Evolutionary conservation across 2,329 filamentous ascomycete genomes (phyloP).

Genomic region (Tolypocladium tundrense): DNA sequence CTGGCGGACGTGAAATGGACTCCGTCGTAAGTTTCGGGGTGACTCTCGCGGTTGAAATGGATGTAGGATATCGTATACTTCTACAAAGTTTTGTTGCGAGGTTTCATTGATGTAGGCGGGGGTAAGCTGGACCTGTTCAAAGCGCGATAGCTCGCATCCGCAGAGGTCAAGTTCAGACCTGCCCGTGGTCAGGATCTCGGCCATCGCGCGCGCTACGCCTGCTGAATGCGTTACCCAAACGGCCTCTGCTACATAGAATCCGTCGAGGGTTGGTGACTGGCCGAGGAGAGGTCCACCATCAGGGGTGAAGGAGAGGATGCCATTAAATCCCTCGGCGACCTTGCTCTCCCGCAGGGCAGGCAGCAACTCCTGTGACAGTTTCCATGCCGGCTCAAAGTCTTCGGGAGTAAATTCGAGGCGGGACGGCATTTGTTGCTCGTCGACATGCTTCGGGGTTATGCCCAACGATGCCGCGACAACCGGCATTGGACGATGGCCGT

Average conservation of each 20-base stretch:
- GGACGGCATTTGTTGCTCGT: conserved; percentile 54
- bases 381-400: conserved; percentile 52
- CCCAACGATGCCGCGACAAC: conserved; percentile 44
- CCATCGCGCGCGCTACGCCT: conserved; percentile 50
- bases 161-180: conserved; percentile 44
- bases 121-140: conserved; percentile 50
- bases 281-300: conserved; percentile 52
- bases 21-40: conserved; percentile 47
- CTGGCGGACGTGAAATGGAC: conserved; percentile 46
- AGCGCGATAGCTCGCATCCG: conserved; percentile 50
- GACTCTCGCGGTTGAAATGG: conserved; percentile 47
- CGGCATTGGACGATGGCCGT: conserved; percentile 53
- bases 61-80: conserved; percentile 56
- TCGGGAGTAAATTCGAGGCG: conserved; percentile 47
- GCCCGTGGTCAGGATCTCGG: conserved; percentile 46
- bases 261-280: conserved; percentile 45
- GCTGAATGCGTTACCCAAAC: conserved; percentile 59
- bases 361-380: conserved; percentile 41
- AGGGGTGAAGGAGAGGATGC: conserved; percentile 56
- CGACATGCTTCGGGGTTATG: conserved; percentile 39
- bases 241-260: conserved; percentile 54
- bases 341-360: conserved; percentile 39
- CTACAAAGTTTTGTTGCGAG: conserved; percentile 49
- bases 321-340: conserved; percentile 53
- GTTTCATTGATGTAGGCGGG: conserved; percentile 48